Conservation (phyloP, 306 rosid genomes). For the Casuarina cunninghamiana region DNA sequence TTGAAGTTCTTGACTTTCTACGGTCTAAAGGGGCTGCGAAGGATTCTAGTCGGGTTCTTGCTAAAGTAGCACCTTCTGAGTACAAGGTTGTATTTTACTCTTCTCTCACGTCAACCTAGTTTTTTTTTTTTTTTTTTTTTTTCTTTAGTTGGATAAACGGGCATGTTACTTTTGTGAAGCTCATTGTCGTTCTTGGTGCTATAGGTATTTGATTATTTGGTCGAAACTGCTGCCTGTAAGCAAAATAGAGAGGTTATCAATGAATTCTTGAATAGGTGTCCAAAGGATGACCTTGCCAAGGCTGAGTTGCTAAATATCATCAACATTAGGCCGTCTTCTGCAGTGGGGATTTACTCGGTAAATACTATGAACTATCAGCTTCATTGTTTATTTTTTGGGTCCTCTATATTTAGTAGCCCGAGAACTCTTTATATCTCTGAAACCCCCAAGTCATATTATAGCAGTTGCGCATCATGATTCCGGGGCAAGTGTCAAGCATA, state of each 20-base stretch:
- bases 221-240: slow-evolving; percentile 22
- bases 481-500: no score
- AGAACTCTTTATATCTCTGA: no score
- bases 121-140: background rate
- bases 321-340: slow-evolving; percentile 53
- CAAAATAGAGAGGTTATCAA: no score
- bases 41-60: slow-evolving; percentile 48
- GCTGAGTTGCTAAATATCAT: slow-evolving; percentile 75
- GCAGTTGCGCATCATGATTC: no score
- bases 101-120: background rate
- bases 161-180: background rate
- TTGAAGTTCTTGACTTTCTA: slow-evolving; percentile 64
- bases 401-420: no score
- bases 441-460: no score
- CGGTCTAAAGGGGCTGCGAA: slow-evolving; percentile 69
- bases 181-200: background rate
- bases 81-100: slow-evolving; percentile 52
- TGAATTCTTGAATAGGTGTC: no score
- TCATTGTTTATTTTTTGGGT: background rate
- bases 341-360: slow-evolving; percentile 52
- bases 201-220: slow-evolving; percentile 76
- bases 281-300: slow-evolving; percentile 42
- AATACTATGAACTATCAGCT: slow-evolving; percentile 2
- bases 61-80: slow-evolving; percentile 61
- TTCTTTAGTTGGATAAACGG: background rate